Base-by-base conservation (phyloP, 2,329 filamentous ascomycete species). In the Ophiostoma populinum region DNA sequence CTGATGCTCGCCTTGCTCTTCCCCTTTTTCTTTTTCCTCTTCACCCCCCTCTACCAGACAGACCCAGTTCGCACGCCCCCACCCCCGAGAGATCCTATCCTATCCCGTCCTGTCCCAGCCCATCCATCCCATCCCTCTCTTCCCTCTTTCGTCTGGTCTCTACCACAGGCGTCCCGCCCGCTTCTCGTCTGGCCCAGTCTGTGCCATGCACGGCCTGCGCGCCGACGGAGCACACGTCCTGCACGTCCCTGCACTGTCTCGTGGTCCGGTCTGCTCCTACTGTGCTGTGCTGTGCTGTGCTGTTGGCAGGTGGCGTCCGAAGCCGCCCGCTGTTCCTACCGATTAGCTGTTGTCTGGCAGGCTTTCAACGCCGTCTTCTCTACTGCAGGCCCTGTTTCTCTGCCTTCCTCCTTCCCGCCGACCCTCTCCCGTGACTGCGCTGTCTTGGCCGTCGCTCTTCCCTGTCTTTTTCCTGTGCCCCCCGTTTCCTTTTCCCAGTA, bases 121-220 rank as follows among this genome's bases (percentile, higher is more conserved):
- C n/a, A n/a, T n/a, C n/a, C n/a, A n/a, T n/a, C 22, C 22, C 22
- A 24, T 32, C 30, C 30, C n/a, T 21, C 29, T 22, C 30, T 24
- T 42, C 38, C 34, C 35, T 37, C 40, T 39, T 39, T 38, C 34
- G 30, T 34, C 33, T 37, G 18, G 33, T 39, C 33, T 39, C 24
- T 31, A 17, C 32, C 32, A 26, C 21, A 8, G 10, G 12, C 26
- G 2, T 28, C 7, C 18, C 12, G 4, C 12, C 12, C 7, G 31
- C 16, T 10, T 24, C 12, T 24, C 30, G 30, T 32, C 30, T 21
- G 19, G 30, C 20, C 17, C n/a, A n/a, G n/a, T n/a, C n/a, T n/a
- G n/a, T n/a, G n/a, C n/a, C n/a, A n/a, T n/a, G n/a, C n/a, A n/a
- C n/a, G n/a, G n/a, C n/a, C n/a, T n/a, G n/a, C n/a, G n/a, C n/a